phyloP scores from a whole-genome alignment of 78 protist genomes.

The Parvularia atlantis region DNA sequence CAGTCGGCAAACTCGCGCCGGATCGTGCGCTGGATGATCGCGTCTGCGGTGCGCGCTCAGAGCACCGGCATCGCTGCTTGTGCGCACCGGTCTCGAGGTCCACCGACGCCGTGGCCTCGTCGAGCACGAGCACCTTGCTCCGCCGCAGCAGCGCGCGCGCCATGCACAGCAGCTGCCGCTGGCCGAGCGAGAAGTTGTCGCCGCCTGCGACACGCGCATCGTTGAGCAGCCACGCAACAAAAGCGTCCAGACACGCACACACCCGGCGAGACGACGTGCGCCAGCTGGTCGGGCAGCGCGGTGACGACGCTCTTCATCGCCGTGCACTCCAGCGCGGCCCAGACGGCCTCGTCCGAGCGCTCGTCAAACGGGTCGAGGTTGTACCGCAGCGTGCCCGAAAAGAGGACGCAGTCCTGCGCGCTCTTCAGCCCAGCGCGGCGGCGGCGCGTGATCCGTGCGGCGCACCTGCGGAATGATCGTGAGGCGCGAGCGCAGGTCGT shows the following conservation, averaged over 20 bases:
- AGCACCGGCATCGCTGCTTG: constrained; percentile 11
- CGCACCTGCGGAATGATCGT: constrained; percentile 85
- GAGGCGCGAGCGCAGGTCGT: constrained; percentile 52
- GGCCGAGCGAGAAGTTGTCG: constrained; percentile 71
- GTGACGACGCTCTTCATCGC: constrained; percentile 13
- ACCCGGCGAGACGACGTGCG: constrained; percentile 18
- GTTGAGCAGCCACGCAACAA: no score
- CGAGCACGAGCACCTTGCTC: constrained; percentile 32
- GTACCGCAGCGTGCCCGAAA: constrained; percentile 52
- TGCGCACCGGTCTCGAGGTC: constrained; percentile 25
- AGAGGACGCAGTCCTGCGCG: constrained; percentile 70
- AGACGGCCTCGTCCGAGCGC: constrained; percentile 35
- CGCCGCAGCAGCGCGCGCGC: constrained; percentile 70
- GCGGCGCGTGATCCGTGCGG: no score
- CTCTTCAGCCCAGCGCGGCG: no score
- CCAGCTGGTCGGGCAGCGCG: constrained; percentile 6
- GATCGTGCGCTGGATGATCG: constrained; percentile 59
- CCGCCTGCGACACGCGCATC: no score
- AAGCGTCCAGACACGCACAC: constrained; percentile 39
- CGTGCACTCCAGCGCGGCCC: constrained; percentile 20
- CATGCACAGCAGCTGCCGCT: constrained; percentile 68
- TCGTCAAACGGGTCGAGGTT: constrained; percentile 60
- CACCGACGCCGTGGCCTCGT: constrained; percentile 36
- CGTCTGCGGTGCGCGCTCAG: no score
- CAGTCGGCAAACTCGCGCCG: constrained; percentile 44